Percentiles rank a stretch among this genome's conserved stretches.
Conservation (phyloP, 2,329 filamentous ascomycete genomes). For the Ambrosiella beaveri region DNA sequence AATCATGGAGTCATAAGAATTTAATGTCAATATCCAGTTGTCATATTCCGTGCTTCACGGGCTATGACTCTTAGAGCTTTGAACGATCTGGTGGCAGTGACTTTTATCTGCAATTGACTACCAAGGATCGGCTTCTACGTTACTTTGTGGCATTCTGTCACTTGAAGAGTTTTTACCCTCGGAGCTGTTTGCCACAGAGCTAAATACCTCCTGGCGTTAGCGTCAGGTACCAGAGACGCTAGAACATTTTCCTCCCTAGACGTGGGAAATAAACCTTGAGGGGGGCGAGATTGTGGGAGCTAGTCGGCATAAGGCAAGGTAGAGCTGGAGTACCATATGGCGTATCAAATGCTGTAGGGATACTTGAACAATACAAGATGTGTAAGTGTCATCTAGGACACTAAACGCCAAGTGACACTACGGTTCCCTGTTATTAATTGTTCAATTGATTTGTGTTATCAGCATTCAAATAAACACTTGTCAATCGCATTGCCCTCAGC, state of each 20-base stretch:
- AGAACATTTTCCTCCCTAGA: not conserved
- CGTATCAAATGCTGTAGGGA: not conserved
- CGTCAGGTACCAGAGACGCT: constrained; percentile 5
- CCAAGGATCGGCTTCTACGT: not conserved
- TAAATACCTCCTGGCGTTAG: not conserved
- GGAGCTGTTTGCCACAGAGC: not conserved
- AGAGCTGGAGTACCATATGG: not conserved
- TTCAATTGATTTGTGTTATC: not conserved
- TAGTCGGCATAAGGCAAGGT: not conserved
- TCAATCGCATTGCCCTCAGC: no score
- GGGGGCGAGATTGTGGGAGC: not conserved
- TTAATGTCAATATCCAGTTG: no score
- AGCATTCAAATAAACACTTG: no score
- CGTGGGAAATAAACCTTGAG: not conserved
- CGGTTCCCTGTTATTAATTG: not conserved
- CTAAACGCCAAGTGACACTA: not conserved
- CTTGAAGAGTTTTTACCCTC: not conserved
- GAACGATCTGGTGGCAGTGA: constrained; percentile 1
- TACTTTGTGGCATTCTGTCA: not conserved
- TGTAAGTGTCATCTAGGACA: no score
- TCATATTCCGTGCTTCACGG: not conserved
- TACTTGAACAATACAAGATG: no score
- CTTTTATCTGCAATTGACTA: constrained; percentile 5
- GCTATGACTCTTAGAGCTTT: not conserved
- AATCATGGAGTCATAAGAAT: no score